These are phyloP conservation scores for Candida broadrunensis DNA, from an alignment of 805 yeast species.

Conservation along the genomic window DNA sequence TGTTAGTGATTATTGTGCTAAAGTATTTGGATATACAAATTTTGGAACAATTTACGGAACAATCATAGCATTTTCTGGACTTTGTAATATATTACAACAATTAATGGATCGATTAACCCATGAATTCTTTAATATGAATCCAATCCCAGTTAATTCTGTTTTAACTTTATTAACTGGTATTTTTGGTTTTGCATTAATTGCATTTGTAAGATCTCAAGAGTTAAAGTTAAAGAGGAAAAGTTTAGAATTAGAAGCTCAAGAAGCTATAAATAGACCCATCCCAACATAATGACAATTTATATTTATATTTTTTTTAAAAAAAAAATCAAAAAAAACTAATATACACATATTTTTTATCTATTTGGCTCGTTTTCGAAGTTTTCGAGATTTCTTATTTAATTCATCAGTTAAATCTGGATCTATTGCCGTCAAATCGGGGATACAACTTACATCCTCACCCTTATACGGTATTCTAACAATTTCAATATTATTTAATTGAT, in stretches of 20 bases:
- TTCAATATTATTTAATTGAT: too few species aligned
- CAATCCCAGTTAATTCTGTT: conserved; percentile 67
- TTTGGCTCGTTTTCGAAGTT: conserved; percentile 6
- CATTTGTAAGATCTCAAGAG: conserved; percentile 42
- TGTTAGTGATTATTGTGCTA: conserved; percentile 86
- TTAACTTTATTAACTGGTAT: conserved; percentile 55
- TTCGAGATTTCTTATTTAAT: conserved; percentile 11
- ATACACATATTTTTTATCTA: conserved; percentile 2
- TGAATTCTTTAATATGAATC: conserved; percentile 64
- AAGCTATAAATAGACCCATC: conserved; percentile 47
- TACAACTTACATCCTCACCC: conserved; percentile 2
- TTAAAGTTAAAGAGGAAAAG: conserved; percentile 44
- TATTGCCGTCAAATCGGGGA: conserved; percentile 23
- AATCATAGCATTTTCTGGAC: conserved; percentile 76
- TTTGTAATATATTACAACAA: conserved; percentile 73
- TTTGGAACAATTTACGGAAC: conserved; percentile 92
- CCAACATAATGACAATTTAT: conserved; percentile 30
- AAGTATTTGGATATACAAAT: conserved; percentile 88
- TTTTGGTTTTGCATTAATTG: conserved; percentile 45
- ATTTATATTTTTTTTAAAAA: background rate
- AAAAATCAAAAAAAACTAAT: background rate
- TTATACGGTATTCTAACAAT: background rate
- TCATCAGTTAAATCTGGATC: conserved; percentile 22
- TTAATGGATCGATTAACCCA: conserved; percentile 71
- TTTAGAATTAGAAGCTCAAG: conserved; percentile 63